Percentiles rank a stretch among this genome's conserved stretches.
These are phyloP conservation scores for Macadamia integrifolia DNA, from an alignment of 164 flowering plant genomes.

Conservation along the genomic window DNA sequence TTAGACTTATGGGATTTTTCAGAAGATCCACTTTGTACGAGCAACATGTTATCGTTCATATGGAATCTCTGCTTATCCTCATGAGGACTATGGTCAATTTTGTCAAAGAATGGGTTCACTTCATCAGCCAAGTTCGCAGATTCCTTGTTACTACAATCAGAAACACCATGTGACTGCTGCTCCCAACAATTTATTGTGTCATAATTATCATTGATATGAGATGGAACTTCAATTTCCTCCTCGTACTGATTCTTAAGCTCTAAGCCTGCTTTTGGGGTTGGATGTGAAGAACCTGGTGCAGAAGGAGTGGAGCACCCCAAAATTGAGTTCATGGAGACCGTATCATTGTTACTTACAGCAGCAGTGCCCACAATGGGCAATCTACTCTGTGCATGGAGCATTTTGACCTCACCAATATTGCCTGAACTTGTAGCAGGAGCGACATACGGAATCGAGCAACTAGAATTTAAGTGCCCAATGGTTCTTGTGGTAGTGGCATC, in stretches of 20 bases:
- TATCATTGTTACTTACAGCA: neutral
- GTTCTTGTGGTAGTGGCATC: conserved; percentile 1
- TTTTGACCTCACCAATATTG: neutral
- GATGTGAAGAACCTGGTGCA: conserved; percentile 12
- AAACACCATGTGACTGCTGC: neutral
- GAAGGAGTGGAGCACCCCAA: conserved; percentile 14
- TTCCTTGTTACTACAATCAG: conserved; percentile 9
- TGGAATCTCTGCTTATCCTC: conserved; percentile 14
- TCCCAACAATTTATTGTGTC: conserved; percentile 1
- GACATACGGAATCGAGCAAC: no score
- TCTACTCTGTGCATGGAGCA: neutral
- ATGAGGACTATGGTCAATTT: conserved; percentile 7
- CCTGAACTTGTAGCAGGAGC: neutral
- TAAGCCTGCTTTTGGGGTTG: conserved; percentile 13
- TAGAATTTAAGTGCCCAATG: neutral
- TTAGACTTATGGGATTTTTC: conserved; percentile 7
- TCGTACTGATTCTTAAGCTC: conserved; percentile 14
- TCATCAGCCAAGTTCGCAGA: conserved; percentile 10
- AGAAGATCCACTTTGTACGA: conserved; percentile 5
- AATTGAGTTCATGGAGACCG: neutral
- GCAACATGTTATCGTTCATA: conserved; percentile 11
- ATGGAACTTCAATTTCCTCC: conserved; percentile 14
- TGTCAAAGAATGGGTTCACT: neutral
- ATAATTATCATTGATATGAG: conserved; percentile 3
- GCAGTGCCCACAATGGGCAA: neutral